Base-by-base conservation (phyloP, 2,329 filamentous ascomycete genomes). In the Diplocarpon rosae region DNA sequence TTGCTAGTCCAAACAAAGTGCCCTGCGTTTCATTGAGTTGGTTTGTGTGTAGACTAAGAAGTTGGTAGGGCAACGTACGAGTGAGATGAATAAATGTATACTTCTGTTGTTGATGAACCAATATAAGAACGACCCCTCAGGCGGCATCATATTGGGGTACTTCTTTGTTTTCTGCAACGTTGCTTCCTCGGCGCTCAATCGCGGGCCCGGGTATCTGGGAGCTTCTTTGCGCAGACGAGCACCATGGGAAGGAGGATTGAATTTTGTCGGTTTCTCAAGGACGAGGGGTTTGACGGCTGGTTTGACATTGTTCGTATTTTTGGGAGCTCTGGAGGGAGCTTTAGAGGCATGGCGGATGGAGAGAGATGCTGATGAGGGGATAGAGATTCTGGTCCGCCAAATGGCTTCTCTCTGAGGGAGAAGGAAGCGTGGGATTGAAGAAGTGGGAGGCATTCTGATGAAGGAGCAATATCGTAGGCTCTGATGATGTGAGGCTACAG, bases 221-320 rank as follows among this genome's bases (percentile, higher is more conserved):
- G 69, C 63, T 42, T 64, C 65, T 52, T 73, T 71, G 5, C 74
- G 70, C 28, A 87, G 73, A 6, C 83, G 73, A 16, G 83, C 70
- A 11, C 84, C 82, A 63, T 96, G 92, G 0, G 90, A 96, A 0
- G 92, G 92, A 2, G 92, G 90, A 38, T 85, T 85, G 72, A 95
- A 96, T 62, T 82, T 84, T 58, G 84, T 75, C 17, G 90, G 90
- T 65, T 95, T 87, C 57, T 85, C 85, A 52, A 98, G 80, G 5
- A 87, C 75, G 50, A 80, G 73, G 30, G 77, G 75, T 59, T 82
- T 83, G 17, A 30, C 30, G 32, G 35, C 34, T 39, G 48, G 49
- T 33, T 5, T 9, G 43, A 12, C 6, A 32, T 11, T 42, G 35
- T 11, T 42, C 42, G 40, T 31, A 31, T 34, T 12, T 12, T 14